phyloP scores from a whole-genome alignment of 148 eudicot genomes.

The Arbutus unedo region DNA sequence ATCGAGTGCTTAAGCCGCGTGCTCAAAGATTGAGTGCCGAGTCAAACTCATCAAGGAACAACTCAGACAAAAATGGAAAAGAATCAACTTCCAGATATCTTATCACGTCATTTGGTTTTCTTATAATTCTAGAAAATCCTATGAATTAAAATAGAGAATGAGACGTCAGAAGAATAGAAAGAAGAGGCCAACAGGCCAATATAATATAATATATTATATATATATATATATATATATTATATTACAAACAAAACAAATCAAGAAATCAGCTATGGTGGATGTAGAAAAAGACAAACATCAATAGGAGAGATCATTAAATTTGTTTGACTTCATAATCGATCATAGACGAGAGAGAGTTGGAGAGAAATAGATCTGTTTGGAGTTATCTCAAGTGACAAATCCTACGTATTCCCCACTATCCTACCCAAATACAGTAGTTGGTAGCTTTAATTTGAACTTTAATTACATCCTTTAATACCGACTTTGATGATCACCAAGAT shows the following conservation, averaged over 20 bases:
- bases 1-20: too few species aligned
- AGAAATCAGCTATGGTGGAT: too few species aligned
- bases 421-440: neutral
- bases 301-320: neutral
- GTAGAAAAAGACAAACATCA: neutral
- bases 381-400: neutral
- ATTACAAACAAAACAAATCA: neutral
- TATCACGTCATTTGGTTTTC: neutral
- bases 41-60: neutral
- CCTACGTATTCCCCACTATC: neutral
- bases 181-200: neutral
- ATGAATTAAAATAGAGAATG: too few species aligned
- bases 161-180: too few species aligned
- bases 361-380: neutral
- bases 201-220: too few species aligned
- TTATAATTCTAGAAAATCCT: neutral
- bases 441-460: neutral
- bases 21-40: too few species aligned
- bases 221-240: neutral
- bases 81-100: neutral
- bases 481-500: neutral
- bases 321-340: neutral
- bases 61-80: too few species aligned
- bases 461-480: too few species aligned
- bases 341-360: neutral